These are phyloP conservation scores for Prunella vulgaris DNA, from an alignment of 257 asterid species.

Conservation along the genomic window DNA sequence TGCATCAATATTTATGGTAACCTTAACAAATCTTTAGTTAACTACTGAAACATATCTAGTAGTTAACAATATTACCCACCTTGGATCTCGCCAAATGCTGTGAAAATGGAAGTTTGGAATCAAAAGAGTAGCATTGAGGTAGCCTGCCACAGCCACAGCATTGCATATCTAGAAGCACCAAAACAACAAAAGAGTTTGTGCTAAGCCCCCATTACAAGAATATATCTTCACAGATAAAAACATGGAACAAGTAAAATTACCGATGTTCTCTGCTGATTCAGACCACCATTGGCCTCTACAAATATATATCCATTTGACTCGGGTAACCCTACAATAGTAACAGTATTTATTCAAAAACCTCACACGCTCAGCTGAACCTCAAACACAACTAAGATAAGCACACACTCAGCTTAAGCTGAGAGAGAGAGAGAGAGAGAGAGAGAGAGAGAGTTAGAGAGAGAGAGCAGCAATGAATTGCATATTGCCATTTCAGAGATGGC, in stretches of 20 bases:
- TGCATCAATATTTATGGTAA: conserved; percentile 4
- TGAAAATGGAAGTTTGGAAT: conserved; percentile 93
- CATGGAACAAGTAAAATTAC: conserved; percentile 32
- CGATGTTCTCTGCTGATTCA: conserved; percentile 97
- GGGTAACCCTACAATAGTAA: conserved; percentile 37
- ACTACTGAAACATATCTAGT: conserved; percentile 1
- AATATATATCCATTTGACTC: conserved; percentile 55
- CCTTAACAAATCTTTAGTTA: conserved; percentile 9
- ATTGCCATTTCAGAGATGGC: conserved; percentile 2
- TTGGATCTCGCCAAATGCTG: conserved; percentile 98
- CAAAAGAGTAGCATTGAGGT: conserved; percentile 90
- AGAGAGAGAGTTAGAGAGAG: background rate
- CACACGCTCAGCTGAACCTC: conserved; percentile 18
- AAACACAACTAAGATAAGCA: background rate
- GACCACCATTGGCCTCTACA: conserved; percentile 94
- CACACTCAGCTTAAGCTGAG: background rate
- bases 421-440: background rate
- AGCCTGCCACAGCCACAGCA: conserved; percentile 99
- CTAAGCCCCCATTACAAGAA: conserved; percentile 11
- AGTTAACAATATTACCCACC: conserved; percentile 39
- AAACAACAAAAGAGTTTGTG: background rate
- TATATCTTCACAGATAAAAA: background rate
- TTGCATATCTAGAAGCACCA: conserved; percentile 84
- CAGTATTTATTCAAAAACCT: background rate
- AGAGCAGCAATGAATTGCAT: background rate